phyloP scores from a whole-genome alignment of 805 yeast genomes.

The Nakazawaea sp. region DNA sequence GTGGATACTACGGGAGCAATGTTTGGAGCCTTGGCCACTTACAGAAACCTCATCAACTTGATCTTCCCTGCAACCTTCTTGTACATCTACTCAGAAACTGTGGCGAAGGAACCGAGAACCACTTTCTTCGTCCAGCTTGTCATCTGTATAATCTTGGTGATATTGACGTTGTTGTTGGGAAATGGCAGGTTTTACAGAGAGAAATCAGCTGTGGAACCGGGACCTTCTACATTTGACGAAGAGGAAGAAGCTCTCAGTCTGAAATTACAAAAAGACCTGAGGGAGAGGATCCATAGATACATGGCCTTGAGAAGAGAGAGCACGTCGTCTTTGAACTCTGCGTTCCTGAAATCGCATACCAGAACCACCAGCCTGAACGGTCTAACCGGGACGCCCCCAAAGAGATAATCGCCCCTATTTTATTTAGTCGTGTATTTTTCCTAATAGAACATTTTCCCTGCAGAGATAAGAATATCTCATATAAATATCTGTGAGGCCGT shows the following conservation, averaged over 20 bases:
- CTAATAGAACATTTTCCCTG: too few relatives aligned
- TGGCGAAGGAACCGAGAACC: conserved; percentile 29
- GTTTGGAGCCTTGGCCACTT: conserved; percentile 62
- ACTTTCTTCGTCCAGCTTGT: conserved; percentile 21
- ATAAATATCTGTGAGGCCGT: too few relatives aligned
- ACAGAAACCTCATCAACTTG: conserved; percentile 44
- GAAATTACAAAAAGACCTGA: conserved; percentile 8
- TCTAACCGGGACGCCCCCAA: too few relatives aligned
- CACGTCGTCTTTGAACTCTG: not conserved
- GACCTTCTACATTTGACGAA: not conserved
- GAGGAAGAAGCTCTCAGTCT: not conserved
- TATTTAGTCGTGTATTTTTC: too few relatives aligned
- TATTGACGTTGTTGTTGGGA: conserved; percentile 2
- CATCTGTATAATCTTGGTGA: conserved; percentile 2
- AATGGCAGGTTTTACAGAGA: not conserved
- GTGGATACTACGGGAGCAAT: conserved; percentile 60
- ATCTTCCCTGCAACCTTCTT: conserved; percentile 43
- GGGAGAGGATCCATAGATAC: conserved; percentile 8
- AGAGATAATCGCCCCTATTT: too few relatives aligned
- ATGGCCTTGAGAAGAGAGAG: conserved; percentile 6
- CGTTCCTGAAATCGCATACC: too few relatives aligned
- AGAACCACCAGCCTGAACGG: too few relatives aligned
- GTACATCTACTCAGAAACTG: conserved; percentile 39
- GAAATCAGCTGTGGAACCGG: not conserved
- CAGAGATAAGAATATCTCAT: too few relatives aligned